Base-by-base conservation (phyloP, 208 protist species). In the Spironucleus salmonicida region DNA sequence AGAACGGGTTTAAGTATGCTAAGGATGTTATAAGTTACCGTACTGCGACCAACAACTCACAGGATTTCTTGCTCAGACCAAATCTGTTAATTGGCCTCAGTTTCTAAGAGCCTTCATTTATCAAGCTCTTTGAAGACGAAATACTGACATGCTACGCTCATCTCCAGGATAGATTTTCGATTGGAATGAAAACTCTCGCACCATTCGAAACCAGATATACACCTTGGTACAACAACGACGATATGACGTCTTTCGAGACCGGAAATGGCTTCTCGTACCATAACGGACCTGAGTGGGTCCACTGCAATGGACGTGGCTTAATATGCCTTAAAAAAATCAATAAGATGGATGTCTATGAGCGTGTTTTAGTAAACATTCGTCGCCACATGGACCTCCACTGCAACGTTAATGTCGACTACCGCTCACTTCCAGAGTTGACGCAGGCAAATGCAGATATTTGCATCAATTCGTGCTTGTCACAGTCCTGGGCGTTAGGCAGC, bases 221-320 rank as follows among this genome's bases (percentile, higher is more conserved):
- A 1, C 57, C 75, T 23, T 75, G 80, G 68, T 90, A 90, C 76
- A 75, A 85, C 58, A 85, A 86, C 26, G 45, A 59, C 53, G 83
- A 88, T 30, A 66, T 35, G 4, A 38, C 35, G 1, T 82, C 86
- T 27, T 76, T 75, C 62, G 49, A 42, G 23, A 83, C 81, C 0
- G 58, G 82, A 0, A 71, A 75, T 41, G 88, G 88, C 32, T 85
- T 87, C 57, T 87, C 83, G 75, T 91, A 91, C 74, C 88, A 91
- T 76, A 83, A 90, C 39, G 87, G 87, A 11, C 87, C 87, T 45
- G 84, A 57, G 13, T 78, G 80, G 79, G 0, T 71, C 1, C 32
- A 30, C 40, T 40, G 1, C 68, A 75, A 38, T 19, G 41, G 2
- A 26, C 35, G 59, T 34, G 61, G 23, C 19, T 49, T 9, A 27